Evolutionary conservation across 2,329 filamentous ascomycete genomes (phyloP).

Genomic region (Phialemoniopsis sp.): DNA sequence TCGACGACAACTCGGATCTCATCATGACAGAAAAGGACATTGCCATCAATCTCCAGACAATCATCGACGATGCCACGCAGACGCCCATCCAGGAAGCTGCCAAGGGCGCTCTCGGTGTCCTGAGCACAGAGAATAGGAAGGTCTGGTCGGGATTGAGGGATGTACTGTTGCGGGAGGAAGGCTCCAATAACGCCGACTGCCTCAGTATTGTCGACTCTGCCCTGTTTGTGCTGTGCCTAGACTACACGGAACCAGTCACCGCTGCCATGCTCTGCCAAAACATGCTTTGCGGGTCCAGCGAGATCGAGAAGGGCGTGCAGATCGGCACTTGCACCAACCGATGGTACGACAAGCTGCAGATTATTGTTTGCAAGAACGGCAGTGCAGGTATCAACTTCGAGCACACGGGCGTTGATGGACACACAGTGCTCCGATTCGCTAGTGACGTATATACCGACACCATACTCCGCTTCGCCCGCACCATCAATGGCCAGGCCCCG

Average conservation of each 20-base stretch:
- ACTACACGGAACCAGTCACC: constrained; percentile 81
- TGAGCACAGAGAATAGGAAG: constrained; percentile 95
- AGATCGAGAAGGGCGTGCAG: constrained; percentile 89
- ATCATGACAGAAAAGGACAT: constrained; percentile 98
- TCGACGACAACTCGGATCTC: constrained; percentile 89
- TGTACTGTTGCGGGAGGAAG: constrained; percentile 77
- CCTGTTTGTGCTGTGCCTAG: constrained; percentile 86
- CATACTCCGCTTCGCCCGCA: constrained; percentile 89
- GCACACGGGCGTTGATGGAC: constrained; percentile 95
- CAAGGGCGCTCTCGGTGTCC: constrained; percentile 87
- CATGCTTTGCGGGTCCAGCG: constrained; percentile 94
- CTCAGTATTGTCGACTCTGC: constrained; percentile 94
- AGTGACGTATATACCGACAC: constrained; percentile 97
- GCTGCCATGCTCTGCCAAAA: constrained; percentile 90
- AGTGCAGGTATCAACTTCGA: constrained; percentile 99
- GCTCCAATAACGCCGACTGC: constrained; percentile 93
- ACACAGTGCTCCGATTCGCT: constrained; percentile 93
- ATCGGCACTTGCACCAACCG: constrained; percentile 96
- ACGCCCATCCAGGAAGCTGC: constrained; percentile 90
- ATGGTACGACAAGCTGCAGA: constrained; percentile 99
- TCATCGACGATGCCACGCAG: constrained; percentile 85
- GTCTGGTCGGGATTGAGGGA: constrained; percentile 91
- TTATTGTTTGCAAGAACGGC: constrained; percentile 98
- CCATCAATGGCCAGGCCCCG: constrained; percentile 91
- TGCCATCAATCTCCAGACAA: constrained; percentile 84